Evolutionary conservation across 2,329 filamentous ascomycete species (phyloP), one percentile per base, ranked within the genome.

Genomic region (Uncinocarpus reesii): DNA sequence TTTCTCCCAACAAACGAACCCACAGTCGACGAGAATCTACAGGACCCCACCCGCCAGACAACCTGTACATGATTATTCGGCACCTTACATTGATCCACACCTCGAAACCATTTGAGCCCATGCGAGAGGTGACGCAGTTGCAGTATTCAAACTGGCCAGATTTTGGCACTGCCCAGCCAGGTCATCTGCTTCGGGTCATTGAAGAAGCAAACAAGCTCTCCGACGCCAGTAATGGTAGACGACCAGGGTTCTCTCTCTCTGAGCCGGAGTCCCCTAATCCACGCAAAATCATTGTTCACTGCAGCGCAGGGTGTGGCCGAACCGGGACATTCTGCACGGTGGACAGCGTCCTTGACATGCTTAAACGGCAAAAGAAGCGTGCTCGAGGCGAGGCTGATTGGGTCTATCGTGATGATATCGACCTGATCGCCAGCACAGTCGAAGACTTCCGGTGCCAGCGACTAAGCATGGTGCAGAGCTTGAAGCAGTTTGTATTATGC

Each of bases 131-230:
- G 53, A 95, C 89, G 0, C 92, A 98, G 57, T 71, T 98, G 11
- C 89, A 96, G 62, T 96, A 95, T 63, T 81, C 87, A 0, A 82
- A 84, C n/a, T 98, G 92, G 92, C 92, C 92, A 0, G 92, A 98
- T 61, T 95, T 96, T 65, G 92, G 92, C 16, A 84, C 88, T 0
- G 88, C 92, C 0, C 84, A 93, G 59, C 88, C 92, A 1, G 79
- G 80, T 4, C 88, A 96, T 59, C 75, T 98, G 1, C 74, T 98
- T 13, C 85, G 83, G 1, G 70, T 98, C 13, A 85, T 96, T n/a
- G 88, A 95, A 64, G 78, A 95, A 45, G 86, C 84, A 58, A 92
- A 86, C 58, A 73, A 78, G 28, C 87, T 81, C 64, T 51, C 77
- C 69, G 15, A 64, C 71, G 56, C 58, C 18, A 60, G 58, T 18